Percentiles rank a stretch among this genome's conserved stretches.
These are phyloP conservation scores for Diplodia intermedia DNA, from an alignment of 2,329 filamentous ascomycete genomes.

Conservation along the genomic window DNA sequence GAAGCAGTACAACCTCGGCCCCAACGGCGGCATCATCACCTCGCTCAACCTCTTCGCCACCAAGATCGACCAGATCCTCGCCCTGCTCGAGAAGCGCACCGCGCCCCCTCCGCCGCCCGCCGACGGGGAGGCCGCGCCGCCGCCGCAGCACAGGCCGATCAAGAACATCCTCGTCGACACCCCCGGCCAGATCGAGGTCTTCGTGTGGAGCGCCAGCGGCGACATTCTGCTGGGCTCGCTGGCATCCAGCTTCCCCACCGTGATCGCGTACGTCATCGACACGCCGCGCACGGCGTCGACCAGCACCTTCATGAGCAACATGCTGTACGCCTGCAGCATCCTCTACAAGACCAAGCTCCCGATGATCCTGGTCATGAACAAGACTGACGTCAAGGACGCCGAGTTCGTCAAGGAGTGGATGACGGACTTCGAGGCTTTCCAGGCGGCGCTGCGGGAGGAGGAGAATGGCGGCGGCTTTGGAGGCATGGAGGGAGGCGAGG, in stretches of 20 bases:
- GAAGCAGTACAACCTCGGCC: constrained; percentile 97
- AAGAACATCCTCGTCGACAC: constrained; percentile 93
- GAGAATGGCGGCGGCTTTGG: constrained; percentile 80
- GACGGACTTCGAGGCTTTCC: constrained; percentile 97
- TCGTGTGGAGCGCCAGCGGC: constrained; percentile 96
- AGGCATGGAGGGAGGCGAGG: constrained; percentile 65
- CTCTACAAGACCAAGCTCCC: constrained; percentile 67
- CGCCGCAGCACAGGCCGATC: constrained; percentile 56
- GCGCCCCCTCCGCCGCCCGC: constrained; percentile 54
- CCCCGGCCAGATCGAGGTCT: constrained; percentile 97
- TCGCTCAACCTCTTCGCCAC: constrained; percentile 96
- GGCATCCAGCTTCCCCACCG: constrained; percentile 92
- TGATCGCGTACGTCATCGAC: constrained; percentile 97
- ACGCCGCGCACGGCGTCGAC: constrained; percentile 92
- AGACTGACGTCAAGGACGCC: constrained; percentile 93
- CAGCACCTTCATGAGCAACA: constrained; percentile 99
- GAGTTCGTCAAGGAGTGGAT: constrained; percentile 98
- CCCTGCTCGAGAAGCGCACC: constrained; percentile 86
- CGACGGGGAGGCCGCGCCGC: constrained; percentile 47
- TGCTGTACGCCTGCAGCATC: constrained; percentile 98
- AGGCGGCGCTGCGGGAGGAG: constrained; percentile 80
- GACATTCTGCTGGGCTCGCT: constrained; percentile 92
- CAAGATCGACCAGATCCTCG: constrained; percentile 94
- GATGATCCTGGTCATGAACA: constrained; percentile 99
- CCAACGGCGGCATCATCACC: constrained; percentile 95